Conservation (phyloP, 148 eudicot species). For the Vaccinium macrocarpon region DNA sequence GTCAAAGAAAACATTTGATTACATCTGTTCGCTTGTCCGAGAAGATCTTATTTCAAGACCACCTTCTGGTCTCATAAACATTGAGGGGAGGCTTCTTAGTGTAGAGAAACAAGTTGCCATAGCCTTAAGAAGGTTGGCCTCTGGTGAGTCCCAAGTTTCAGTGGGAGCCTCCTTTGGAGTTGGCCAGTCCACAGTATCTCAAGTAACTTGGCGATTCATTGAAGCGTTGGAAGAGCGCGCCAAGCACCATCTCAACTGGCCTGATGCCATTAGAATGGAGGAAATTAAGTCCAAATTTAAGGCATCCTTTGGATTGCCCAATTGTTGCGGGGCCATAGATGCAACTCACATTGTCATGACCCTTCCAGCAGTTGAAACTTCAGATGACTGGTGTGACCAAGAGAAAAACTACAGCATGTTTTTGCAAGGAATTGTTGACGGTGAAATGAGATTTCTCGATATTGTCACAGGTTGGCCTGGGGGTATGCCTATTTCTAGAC, state of each 20-base stretch:
- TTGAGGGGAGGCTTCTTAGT: conserved; percentile 95
- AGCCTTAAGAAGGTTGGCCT: conserved; percentile 84
- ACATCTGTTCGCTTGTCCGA: conserved; percentile 86
- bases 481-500: conserved; percentile 64
- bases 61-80: conserved; percentile 95
- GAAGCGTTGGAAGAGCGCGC: conserved; percentile 89
- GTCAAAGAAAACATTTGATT: conserved; percentile 82
- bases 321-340: conserved; percentile 92
- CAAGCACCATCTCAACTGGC: conserved; percentile 90
- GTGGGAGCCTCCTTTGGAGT: conserved; percentile 96
- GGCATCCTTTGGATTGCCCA: conserved; percentile 62
- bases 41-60: conserved; percentile 92
- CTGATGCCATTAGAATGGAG: conserved; percentile 44
- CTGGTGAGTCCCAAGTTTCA: conserved; percentile 94
- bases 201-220: conserved; percentile 90
- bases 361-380: conserved; percentile 87
- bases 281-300: conserved; percentile 66
- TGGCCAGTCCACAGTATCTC: conserved; percentile 98
- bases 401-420: conserved; percentile 85
- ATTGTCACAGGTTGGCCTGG: conserved; percentile 99
- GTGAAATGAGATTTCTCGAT: conserved; percentile 80
- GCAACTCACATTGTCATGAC: conserved; percentile 86
- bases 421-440: conserved; percentile 82
- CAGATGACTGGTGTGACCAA: conserved; percentile 92
- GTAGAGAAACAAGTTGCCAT: conserved; percentile 99